Conservation (phyloP, 257 asterid species). For the Eucommia ulmoides region DNA sequence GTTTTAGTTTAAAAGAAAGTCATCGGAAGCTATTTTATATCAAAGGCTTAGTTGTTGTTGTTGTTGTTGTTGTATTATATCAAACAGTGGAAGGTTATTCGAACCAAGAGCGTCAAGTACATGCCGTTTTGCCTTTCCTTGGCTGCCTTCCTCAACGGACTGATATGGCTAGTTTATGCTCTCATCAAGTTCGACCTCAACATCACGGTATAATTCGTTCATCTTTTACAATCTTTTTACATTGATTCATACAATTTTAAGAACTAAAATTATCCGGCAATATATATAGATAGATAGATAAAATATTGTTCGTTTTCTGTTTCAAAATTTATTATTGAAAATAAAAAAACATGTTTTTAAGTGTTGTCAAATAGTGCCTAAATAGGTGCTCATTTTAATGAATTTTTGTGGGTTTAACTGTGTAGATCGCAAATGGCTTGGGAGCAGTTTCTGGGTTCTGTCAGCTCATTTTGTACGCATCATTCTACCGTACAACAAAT, state of each 20-base stretch:
- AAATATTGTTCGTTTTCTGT: no score
- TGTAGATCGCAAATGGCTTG: conserved; percentile 46
- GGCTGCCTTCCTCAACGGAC: conserved; percentile 44
- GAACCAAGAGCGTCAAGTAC: conserved; percentile 42
- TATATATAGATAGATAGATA: no score
- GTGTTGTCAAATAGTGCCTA: no score
- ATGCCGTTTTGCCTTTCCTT: conserved; percentile 47
- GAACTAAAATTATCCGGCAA: no score
- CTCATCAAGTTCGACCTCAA: conserved; percentile 39
- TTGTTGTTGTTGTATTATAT: not conserved
- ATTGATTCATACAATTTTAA: no score
- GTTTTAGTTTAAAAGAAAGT: no score
- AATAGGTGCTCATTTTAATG: no score
- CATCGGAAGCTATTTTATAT: not conserved
- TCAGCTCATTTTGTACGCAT: conserved; percentile 24
- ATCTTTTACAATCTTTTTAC: not conserved
- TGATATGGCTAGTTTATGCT: conserved; percentile 46
- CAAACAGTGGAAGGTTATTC: conserved; percentile 23
- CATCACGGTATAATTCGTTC: conserved; percentile 28
- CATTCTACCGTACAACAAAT: not conserved
- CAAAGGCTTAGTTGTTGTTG: not conserved
- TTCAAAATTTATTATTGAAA: no score
- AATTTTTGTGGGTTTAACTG: no score
- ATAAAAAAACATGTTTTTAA: no score
- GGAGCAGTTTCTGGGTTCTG: conserved; percentile 27